Conservation (phyloP, 2,329 filamentous ascomycete species). For the Penicillium oxalicum region DNA sequence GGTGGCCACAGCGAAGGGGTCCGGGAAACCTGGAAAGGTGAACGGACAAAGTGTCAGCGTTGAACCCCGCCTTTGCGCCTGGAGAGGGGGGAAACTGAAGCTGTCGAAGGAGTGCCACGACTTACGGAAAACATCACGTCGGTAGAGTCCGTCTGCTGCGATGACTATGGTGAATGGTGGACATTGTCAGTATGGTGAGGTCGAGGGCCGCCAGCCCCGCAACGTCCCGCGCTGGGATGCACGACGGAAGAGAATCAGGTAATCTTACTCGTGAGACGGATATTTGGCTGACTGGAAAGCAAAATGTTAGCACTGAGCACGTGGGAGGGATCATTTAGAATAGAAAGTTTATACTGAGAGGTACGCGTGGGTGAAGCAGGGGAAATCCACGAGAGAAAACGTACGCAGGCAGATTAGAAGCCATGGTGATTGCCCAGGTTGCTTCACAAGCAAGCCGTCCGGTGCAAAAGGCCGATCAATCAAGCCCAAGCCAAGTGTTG, state of each 20-base stretch:
- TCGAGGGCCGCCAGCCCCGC: constrained; percentile 15
- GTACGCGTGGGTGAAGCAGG: neutral
- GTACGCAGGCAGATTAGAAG: constrained; percentile 59
- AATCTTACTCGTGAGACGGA: constrained; percentile 80
- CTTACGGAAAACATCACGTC: constrained; percentile 98
- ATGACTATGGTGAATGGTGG: constrained; percentile 62
- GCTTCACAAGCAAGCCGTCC: constrained; percentile 24
- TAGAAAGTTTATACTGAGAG: neutral
- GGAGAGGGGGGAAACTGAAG: neutral
- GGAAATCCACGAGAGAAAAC: constrained; percentile 28
- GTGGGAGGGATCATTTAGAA: constrained; percentile 8
- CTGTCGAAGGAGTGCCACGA: constrained; percentile 25
- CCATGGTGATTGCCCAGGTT: constrained; percentile 38
- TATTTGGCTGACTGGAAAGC: constrained; percentile 65
- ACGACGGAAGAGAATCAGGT: constrained; percentile 9
- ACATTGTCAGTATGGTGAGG: constrained; percentile 17
- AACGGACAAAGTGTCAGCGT: constrained; percentile 8
- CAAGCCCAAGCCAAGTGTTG: constrained; percentile 28
- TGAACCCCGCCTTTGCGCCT: constrained; percentile 7
- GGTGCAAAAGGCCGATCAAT: constrained; percentile 31
- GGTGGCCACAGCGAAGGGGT: constrained; percentile 95
- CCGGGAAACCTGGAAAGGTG: constrained; percentile 69
- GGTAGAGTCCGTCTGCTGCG: constrained; percentile 96
- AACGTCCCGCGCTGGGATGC: constrained; percentile 12
- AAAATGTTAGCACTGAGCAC: constrained; percentile 17